Evolutionary conservation across 1,284 basidiomycete genomes (phyloP).

Genomic region (Afroboletus lepidellus): DNA sequence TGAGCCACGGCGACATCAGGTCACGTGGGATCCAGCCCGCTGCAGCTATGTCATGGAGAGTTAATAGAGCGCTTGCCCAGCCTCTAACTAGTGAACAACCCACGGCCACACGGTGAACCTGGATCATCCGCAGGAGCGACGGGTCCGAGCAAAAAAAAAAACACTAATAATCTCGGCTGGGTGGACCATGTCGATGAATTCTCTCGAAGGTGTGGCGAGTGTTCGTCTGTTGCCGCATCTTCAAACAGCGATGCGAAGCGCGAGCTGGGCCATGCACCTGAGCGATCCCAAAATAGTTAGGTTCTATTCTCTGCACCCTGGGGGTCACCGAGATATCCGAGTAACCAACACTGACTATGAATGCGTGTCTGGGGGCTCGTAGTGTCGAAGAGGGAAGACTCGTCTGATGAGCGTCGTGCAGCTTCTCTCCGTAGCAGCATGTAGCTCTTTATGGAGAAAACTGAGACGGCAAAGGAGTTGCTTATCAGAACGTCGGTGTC

Average conservation of each 20-base stretch:
- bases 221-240: not conserved
- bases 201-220: not conserved
- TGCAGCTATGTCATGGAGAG: not conserved
- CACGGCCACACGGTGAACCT: too few species aligned
- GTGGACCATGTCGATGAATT: not conserved
- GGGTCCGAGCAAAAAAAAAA: too few species aligned
- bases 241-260: not conserved
- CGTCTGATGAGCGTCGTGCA: not conserved
- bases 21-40: not conserved
- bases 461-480: not conserved
- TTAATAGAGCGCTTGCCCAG: not conserved
- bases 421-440: not conserved
- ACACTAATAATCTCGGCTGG: too few species aligned
- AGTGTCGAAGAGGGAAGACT: not conserved
- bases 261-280: not conserved
- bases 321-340: not conserved
- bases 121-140: too few species aligned
- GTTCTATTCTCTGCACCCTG: not conserved
- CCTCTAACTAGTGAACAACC: too few species aligned
- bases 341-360: not conserved
- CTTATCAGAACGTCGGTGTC: conserved; percentile 3
- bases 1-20: not conserved
- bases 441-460: not conserved
- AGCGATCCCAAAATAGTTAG: too few species aligned
- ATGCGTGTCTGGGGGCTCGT: not conserved